phyloP scores from a whole-genome alignment of 163 green algal genomes.

The Volvox carteri region DNA sequence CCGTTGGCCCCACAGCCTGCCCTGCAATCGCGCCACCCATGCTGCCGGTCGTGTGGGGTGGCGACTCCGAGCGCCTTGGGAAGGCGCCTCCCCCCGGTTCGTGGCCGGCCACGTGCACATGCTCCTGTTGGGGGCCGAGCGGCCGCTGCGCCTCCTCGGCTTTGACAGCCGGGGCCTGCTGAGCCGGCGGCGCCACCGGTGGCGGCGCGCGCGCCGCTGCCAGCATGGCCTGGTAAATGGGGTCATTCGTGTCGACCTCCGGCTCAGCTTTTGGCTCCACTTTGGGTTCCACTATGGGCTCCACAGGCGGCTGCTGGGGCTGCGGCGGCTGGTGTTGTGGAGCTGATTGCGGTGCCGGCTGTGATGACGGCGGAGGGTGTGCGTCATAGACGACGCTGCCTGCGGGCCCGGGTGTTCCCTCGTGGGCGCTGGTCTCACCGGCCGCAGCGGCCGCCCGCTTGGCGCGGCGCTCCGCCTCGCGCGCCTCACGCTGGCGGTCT shows the following conservation, averaged over 20 bases:
- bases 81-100: background rate
- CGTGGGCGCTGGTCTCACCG: constrained; percentile 22
- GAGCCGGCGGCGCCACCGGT: background rate
- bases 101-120: background rate
- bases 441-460: background rate
- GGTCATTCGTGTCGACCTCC: constrained; percentile 70
- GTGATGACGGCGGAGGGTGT: background rate
- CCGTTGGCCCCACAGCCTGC: background rate
- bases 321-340: background rate
- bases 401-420: constrained; percentile 46
- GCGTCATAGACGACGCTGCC: constrained; percentile 40
- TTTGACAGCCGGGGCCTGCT: constrained; percentile 51
- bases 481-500: constrained; percentile 62
- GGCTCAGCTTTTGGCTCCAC: constrained; percentile 39
- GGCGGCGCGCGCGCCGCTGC: constrained; percentile 61
- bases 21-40: background rate
- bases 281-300: constrained; percentile 14
- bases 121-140: background rate
- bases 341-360: background rate
- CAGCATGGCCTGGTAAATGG: constrained; percentile 83
- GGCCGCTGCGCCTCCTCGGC: constrained; percentile 45
- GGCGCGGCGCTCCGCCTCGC: constrained; percentile 48
- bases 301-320: background rate
- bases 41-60: background rate
- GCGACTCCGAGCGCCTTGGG: background rate